Evolutionary conservation across 2,329 filamentous ascomycete genomes (phyloP), one percentile per base, ranked within the genome.

Genomic region (Paraconiothyrium brasiliense): DNA sequence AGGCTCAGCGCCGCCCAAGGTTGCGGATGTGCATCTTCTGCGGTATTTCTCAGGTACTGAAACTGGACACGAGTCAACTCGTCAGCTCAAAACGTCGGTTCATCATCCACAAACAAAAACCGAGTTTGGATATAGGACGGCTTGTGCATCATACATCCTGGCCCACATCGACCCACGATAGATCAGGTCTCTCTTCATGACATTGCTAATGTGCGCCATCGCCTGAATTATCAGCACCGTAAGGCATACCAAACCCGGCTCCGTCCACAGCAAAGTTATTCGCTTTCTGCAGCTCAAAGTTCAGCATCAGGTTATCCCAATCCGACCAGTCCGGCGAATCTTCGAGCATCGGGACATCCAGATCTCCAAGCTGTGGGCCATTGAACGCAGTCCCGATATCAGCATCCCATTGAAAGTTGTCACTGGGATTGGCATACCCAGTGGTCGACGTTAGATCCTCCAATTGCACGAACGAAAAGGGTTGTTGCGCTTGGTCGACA

Each of bases 221-320:
- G 10, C 4, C 10, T 9, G 22, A 14, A 20, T 27, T 30, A 20
- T 22, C 27, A 3, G n/a, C 8, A 35, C 14, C 46, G 22, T 37
- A 30, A 39, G 43, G 24, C 49, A 57, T 47, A n/a, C 24, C 32
- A 34, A 59, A 58, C 4, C 34, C 51, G 6, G 34, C 24, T 20
- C 24, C 61, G 52, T 59, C 61, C 7, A 34, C 39, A 3, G 37
- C 47, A 20, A 55, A 46, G 4, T 13, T 54, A 59, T 57, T 54
- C 4, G 43, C 27, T 14, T 46, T 59, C 39, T 62, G 54, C 59
- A 62, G 54, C 46, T 69, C 64, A 43, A 71, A 74, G 48, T 74
- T 68, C 16, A 69, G 61, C 16, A 76, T 41, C 24, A 77, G 52
- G 24, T 68, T 64, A 48, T 78, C 68, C 73, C 74, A 75, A 11